Conservation (phyloP, 2,329 filamentous ascomycete genomes). For the Zymoseptoria tritici region DNA sequence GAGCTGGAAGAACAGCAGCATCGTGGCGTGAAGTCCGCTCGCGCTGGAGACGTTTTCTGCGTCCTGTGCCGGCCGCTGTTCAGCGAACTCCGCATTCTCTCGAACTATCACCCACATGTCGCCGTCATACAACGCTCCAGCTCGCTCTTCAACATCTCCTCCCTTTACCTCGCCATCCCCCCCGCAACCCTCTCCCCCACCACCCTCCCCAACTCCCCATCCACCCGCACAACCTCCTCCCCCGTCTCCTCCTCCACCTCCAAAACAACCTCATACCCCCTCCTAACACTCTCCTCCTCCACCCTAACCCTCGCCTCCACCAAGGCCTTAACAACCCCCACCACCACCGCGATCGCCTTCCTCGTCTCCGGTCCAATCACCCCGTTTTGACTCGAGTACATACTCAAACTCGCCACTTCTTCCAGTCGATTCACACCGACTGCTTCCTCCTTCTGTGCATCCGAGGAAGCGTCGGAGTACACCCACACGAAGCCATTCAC, state of each 20-base stretch:
- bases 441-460: conserved; percentile 44
- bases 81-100: too few relatives aligned
- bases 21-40: too few relatives aligned
- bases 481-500: conserved; percentile 99
- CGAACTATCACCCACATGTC: too few relatives aligned
- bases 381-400: conserved; percentile 95
- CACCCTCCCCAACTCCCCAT: background rate
- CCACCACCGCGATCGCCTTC: conserved; percentile 78
- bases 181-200: background rate
- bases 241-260: conserved; percentile 53
- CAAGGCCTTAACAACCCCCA: conserved; percentile 72
- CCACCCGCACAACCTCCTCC: background rate
- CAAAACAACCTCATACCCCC: conserved; percentile 72
- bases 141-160: too few relatives aligned
- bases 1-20: too few relatives aligned
- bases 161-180: background rate
- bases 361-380: conserved; percentile 67
- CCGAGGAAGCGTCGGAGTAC: conserved; percentile 64
- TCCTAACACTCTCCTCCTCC: conserved; percentile 81
- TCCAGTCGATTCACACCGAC: conserved; percentile 75
- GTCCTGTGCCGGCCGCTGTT: too few relatives aligned
- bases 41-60: too few relatives aligned
- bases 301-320: conserved; percentile 76
- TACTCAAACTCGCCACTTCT: conserved; percentile 73
- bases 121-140: too few relatives aligned